Conservation (phyloP, 1,284 basidiomycete genomes). For the Pulveroboletus ridleyi region DNA sequence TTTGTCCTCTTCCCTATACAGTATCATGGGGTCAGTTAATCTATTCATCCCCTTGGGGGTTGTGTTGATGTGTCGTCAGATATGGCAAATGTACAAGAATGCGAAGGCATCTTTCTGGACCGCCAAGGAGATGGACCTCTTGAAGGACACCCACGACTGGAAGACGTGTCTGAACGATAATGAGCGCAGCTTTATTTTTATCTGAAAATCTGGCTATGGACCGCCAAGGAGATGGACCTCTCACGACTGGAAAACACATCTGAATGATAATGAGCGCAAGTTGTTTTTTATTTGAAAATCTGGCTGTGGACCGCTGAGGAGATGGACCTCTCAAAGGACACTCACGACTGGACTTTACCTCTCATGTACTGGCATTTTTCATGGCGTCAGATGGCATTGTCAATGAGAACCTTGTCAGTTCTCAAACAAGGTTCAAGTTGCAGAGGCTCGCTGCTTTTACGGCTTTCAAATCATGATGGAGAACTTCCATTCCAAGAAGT, state of each 20-base stretch:
- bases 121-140: slow-evolving; percentile 97
- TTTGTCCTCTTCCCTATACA: slow-evolving; percentile 97
- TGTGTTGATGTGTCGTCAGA: slow-evolving; percentile 53
- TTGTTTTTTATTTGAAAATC: too few relatives aligned
- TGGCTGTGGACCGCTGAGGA: too few relatives aligned
- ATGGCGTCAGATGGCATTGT: slow-evolving; percentile 98
- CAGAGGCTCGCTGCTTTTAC: too few relatives aligned
- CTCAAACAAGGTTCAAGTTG: slow-evolving; percentile 87
- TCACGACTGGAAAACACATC: too few relatives aligned
- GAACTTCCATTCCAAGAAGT: too few relatives aligned
- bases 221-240: too few relatives aligned
- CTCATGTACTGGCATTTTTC: slow-evolving; percentile 97
- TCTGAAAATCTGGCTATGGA: too few relatives aligned
- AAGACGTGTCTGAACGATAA: slow-evolving; percentile 91
- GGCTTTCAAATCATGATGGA: too few relatives aligned
- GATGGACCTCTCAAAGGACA: too few relatives aligned
- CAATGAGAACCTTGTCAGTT: slow-evolving; percentile 98
- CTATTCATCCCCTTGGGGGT: not conserved
- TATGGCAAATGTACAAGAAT: slow-evolving; percentile 98
- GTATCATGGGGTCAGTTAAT: slow-evolving; percentile 78
- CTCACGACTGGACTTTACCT: slow-evolving; percentile 77
- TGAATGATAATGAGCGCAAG: too few relatives aligned
- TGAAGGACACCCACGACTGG: slow-evolving; percentile 94
- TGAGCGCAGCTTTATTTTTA: slow-evolving; percentile 57
- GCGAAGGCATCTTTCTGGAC: slow-evolving; percentile 97